Conservation (phyloP, 2,329 filamentous ascomycete genomes). For the Cytospora leucostoma region DNA sequence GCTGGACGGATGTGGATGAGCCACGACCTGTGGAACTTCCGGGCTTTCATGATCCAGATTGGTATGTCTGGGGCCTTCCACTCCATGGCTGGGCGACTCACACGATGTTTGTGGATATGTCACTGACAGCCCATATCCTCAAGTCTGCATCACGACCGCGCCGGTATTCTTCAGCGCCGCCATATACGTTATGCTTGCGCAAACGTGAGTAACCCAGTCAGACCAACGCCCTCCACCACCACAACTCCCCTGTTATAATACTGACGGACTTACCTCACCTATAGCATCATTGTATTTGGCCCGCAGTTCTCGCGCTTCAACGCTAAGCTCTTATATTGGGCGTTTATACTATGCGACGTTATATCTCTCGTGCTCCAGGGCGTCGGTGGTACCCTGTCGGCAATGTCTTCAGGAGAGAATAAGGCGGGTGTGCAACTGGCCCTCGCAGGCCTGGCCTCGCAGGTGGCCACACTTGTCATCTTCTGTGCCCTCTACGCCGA, state of each 20-base stretch:
- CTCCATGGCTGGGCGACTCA: background rate
- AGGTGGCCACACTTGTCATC: conserved; percentile 55
- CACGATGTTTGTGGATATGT: background rate
- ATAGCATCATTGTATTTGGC: conserved; percentile 43
- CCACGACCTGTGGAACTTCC: conserved; percentile 59
- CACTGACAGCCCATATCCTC: conserved; percentile 1
- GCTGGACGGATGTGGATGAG: conserved; percentile 59
- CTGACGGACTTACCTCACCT: background rate
- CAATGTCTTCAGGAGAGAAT: conserved; percentile 47
- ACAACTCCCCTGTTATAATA: background rate
- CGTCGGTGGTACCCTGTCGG: conserved; percentile 54
- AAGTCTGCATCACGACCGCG: conserved; percentile 59
- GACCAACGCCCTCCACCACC: background rate
- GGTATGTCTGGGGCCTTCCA: conserved; percentile 39
- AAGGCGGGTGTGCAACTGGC: conserved; percentile 50
- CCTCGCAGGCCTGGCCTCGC: conserved; percentile 58
- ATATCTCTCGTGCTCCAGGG: conserved; percentile 58
- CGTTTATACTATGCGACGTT: conserved; percentile 56
- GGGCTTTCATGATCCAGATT: conserved; percentile 67
- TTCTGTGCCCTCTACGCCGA: conserved; percentile 53
- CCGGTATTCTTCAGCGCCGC: conserved; percentile 62
- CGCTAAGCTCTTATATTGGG: conserved; percentile 45
- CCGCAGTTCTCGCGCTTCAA: conserved; percentile 44
- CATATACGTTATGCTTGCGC: conserved; percentile 65
- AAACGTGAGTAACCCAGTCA: conserved; percentile 34